Percentiles rank a stretch among this genome's conserved stretches.
phyloP scores from a whole-genome alignment of 176 grass and related monocot species.

The Oryza rufipogon region DNA sequence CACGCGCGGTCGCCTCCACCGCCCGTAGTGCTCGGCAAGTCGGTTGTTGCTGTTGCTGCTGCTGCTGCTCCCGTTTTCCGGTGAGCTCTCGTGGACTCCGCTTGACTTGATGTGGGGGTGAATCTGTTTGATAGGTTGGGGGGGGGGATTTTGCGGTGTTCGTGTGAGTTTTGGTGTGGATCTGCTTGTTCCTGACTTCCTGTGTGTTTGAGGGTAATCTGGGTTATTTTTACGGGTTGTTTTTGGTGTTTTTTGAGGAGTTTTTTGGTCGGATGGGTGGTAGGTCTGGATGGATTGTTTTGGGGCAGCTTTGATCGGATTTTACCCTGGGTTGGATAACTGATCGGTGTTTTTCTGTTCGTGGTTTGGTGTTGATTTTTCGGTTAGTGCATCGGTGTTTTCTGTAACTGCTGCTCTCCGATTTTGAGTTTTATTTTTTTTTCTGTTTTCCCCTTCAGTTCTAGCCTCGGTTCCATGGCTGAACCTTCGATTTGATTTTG shows the following conservation, averaged over 20 bases:
- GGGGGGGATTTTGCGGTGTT: background rate
- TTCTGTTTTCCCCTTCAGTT: background rate
- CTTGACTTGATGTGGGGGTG: background rate
- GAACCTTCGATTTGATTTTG: background rate
- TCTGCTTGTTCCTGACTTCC: background rate
- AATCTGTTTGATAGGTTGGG: background rate
- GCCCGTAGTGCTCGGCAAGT: background rate
- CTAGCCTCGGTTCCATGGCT: background rate
- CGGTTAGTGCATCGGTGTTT: background rate
- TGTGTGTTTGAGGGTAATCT: background rate
- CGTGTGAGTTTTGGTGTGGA: background rate
- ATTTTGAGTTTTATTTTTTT: background rate
- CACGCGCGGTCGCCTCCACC: background rate
- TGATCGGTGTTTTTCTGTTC: background rate
- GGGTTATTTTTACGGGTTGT: background rate
- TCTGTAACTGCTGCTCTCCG: background rate
- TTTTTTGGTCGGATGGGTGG: background rate
- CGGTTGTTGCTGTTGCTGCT: background rate
- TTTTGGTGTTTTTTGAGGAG: background rate
- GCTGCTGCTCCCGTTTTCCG: constrained; percentile 1
- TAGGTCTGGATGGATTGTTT: background rate
- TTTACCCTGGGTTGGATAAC: background rate
- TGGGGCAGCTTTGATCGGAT: background rate
- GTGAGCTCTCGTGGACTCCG: constrained; percentile 56
- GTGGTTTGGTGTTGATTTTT: background rate